Conservation (phyloP, 495 filamentous ascomycete genomes). For the Hypoxylon perforatum region DNA sequence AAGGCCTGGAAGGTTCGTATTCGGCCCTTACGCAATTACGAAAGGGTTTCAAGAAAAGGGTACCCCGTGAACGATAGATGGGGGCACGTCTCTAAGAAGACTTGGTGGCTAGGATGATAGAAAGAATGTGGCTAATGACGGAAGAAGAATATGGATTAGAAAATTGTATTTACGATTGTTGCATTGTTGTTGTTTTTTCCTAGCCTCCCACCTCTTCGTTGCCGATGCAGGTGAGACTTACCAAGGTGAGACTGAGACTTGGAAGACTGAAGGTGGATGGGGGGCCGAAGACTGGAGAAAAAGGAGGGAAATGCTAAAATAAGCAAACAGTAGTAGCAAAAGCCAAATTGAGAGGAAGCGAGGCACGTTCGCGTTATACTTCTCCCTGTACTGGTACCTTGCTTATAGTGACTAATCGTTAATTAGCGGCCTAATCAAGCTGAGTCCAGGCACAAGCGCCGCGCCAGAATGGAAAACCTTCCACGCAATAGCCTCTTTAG, state of each 20-base stretch:
- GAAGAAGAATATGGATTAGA: constrained; percentile 34
- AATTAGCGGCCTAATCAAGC: constrained; percentile 5
- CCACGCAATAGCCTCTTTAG: no score
- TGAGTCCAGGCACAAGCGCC: background rate
- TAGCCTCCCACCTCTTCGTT: constrained; percentile 17
- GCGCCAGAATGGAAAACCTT: background rate
- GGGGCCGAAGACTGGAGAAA: constrained; percentile 23
- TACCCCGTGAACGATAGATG: constrained; percentile 1
- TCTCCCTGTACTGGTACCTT: constrained; percentile 22
- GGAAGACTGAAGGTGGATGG: constrained; percentile 12
- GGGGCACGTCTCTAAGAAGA: background rate
- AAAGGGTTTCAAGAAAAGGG: constrained; percentile 14
- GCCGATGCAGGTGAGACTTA: constrained; percentile 18
- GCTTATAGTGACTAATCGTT: background rate
- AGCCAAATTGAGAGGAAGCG: constrained; percentile 32
- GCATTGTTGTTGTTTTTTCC: constrained; percentile 27
- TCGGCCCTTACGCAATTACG: constrained; percentile 23
- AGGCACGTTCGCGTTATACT: constrained; percentile 23
- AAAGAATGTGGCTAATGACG: constrained; percentile 30
- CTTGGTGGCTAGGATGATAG: background rate
- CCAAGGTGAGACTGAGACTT: no score
- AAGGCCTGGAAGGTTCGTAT: constrained; percentile 35
- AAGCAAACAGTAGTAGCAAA: constrained; percentile 21
- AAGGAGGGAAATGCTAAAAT: constrained; percentile 28
- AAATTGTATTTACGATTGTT: constrained; percentile 16